Base-by-base conservation (phyloP, 179 eudicot genomes). In the Heliamphora pulchella region DNA sequence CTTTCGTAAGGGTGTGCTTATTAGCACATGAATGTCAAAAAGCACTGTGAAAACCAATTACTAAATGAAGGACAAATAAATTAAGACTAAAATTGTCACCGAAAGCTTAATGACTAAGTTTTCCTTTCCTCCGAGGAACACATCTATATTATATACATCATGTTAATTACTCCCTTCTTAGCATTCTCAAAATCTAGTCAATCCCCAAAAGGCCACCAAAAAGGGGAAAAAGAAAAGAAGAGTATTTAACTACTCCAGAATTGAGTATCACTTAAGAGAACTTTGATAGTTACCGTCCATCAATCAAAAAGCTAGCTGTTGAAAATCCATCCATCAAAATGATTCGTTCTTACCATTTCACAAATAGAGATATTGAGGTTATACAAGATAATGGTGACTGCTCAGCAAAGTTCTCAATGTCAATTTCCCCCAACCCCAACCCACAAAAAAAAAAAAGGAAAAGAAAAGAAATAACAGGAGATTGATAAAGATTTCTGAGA, bases 311-410 rank as follows among this genome's bases (percentile, higher is more conserved):
- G 75, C 43, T 74, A 5, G 8, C 5, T 17, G 17, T 54, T 73
- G 75, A 50, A 72, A 72, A 72, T 18, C n/a, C n/a, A 48, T 18
- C 31, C 75, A 8, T 55, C 75, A 50, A 72, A 15, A 72, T 13
- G 54, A 10, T 48, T 69, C 73, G 43, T 44, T 69, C 9, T 69
- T 31, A 44, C 4, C 31, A n/a, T 69, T 31, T 31, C 39, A 31
- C 39, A 31, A 31, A 71, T 8, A 15, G 31, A 41, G 50, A n/a
- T 14, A 43, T 48, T 15, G n/a, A 58, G 15, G 54, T 2, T 61
- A 47, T 17, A 76, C n/a, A 63, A 22, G 17, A 63, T 22, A 62
- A 47, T 47, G 14, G 61, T 48, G 61, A 47, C 75, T 48, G 46
- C 41, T 77, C 61, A 63, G 31, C 14, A 22, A 5, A 44, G 8